Evolutionary conservation across 345 rosid species (phyloP).

Genomic region (Bruguiera gymnorhiza): DNA sequence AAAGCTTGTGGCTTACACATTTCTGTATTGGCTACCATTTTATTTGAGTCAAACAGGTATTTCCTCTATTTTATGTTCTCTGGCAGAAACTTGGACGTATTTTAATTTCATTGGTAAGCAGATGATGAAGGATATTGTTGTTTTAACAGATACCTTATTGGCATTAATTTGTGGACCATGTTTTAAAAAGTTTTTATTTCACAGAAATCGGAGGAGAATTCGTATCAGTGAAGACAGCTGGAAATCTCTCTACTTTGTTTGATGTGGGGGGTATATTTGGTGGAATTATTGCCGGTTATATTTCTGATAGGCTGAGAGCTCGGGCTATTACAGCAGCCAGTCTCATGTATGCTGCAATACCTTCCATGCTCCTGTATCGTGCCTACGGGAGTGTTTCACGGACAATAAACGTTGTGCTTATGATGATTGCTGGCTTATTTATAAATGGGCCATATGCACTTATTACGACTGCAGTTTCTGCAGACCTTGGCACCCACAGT

Average conservation of each 20-base stretch:
- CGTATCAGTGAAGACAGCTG: slow-evolving; percentile 74
- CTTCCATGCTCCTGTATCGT: slow-evolving; percentile 67
- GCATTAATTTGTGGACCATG: too few relatives aligned
- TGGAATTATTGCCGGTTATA: slow-evolving; percentile 67
- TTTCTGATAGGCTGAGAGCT: slow-evolving; percentile 72
- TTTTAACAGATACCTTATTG: too few relatives aligned
- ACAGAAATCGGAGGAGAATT: slow-evolving; percentile 78
- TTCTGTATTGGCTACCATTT: slow-evolving; percentile 83
- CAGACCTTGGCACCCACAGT: slow-evolving; percentile 81
- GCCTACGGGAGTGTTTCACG: slow-evolving; percentile 56
- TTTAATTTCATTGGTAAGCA: background rate
- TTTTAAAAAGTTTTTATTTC: background rate
- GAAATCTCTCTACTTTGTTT: slow-evolving; percentile 78
- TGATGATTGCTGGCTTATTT: slow-evolving; percentile 76
- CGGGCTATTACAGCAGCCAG: slow-evolving; percentile 71
- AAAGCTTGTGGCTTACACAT: slow-evolving; percentile 79
- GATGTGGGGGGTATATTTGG: slow-evolving; percentile 88
- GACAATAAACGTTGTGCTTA: slow-evolving; percentile 57
- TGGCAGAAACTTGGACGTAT: background rate
- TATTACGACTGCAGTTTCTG: slow-evolving; percentile 86
- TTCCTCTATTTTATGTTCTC: background rate
- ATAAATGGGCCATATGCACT: slow-evolving; percentile 83
- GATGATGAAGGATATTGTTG: too few relatives aligned
- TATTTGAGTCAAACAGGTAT: slow-evolving; percentile 79
- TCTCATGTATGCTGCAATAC: slow-evolving; percentile 77